Conservation (phyloP, 2,329 filamentous ascomycete genomes). For the Nemania sp. region DNA sequence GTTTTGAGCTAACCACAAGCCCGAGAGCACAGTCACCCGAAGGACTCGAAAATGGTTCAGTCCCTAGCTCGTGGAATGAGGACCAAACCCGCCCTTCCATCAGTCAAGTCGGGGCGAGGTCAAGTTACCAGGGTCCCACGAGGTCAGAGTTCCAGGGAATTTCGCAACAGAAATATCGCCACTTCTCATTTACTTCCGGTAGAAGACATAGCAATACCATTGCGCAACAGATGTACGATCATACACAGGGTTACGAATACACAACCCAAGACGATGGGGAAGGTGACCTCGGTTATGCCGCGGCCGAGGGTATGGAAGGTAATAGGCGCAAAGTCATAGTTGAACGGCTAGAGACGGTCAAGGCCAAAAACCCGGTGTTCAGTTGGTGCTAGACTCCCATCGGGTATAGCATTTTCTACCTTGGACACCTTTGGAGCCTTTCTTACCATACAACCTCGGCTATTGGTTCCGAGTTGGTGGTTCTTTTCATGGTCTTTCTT, state of each 20-base stretch:
- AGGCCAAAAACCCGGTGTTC: constrained; percentile 94
- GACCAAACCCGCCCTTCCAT: constrained; percentile 25
- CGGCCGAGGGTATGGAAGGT: constrained; percentile 92
- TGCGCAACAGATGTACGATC: constrained; percentile 64
- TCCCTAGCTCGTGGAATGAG: constrained; percentile 22
- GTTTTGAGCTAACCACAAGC: constrained; percentile 73
- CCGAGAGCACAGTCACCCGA: constrained; percentile 58
- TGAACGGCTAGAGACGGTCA: constrained; percentile 93
- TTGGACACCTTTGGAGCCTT: not conserved
- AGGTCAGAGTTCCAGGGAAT: constrained; percentile 58
- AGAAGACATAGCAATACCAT: constrained; percentile 64
- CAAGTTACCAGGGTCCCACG: constrained; percentile 58
- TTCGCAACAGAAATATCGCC: constrained; percentile 62
- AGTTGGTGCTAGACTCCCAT: constrained; percentile 81
- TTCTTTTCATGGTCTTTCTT: constrained; percentile 19
- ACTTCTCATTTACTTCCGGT: constrained; percentile 66
- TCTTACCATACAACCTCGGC: not conserved
- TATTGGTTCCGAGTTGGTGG: not conserved
- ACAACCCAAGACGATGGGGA: constrained; percentile 74
- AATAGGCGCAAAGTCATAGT: constrained; percentile 95
- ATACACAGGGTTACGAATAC: constrained; percentile 46
- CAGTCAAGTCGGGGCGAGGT: constrained; percentile 36
- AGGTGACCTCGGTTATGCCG: constrained; percentile 93
- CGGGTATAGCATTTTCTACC: constrained; percentile 1
- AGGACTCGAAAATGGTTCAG: constrained; percentile 44